phyloP scores from a whole-genome alignment of 305 asterid genomes.

The Fraxinus angustifolia region DNA sequence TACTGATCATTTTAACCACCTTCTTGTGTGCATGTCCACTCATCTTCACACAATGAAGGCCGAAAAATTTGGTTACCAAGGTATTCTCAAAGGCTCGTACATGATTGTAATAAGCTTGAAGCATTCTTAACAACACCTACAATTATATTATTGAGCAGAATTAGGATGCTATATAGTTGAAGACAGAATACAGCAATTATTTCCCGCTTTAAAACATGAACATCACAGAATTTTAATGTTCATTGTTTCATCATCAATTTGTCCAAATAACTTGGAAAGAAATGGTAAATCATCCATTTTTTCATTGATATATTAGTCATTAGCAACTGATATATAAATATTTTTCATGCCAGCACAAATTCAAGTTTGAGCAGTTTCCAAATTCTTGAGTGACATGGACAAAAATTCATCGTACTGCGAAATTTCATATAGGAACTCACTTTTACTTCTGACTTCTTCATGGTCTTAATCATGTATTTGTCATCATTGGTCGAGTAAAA shows the following conservation, averaged over 20 bases:
- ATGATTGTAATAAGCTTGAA: slow-evolving; percentile 81
- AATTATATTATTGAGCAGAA: slow-evolving; percentile 15
- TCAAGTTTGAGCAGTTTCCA: background rate
- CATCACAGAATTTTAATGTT: background rate
- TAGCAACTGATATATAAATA: background rate
- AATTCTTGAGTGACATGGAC: background rate
- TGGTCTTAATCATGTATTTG: slow-evolving; percentile 91
- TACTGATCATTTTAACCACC: slow-evolving; percentile 33
- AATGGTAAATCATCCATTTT: background rate
- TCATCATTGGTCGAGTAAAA: slow-evolving; percentile 89
- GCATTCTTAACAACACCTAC: slow-evolving; percentile 87
- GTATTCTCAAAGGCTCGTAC: slow-evolving; percentile 75
- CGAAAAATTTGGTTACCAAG: slow-evolving; percentile 72
- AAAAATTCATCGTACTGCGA: background rate
- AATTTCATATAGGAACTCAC: slow-evolving; percentile 42
- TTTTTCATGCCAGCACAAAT: background rate
- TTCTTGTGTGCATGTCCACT: slow-evolving; percentile 84
- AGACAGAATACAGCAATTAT: background rate
- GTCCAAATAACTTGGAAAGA: background rate
- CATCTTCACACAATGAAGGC: slow-evolving; percentile 89
- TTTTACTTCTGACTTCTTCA: slow-evolving; percentile 91
- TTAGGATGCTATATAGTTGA: background rate
- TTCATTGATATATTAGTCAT: background rate
- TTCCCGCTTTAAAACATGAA: background rate
- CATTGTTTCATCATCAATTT: background rate